Evolutionary conservation across 1,284 basidiomycete genomes (phyloP), one percentile per base, ranked within the genome.

Genomic region (Cutaneotrichosporon cyanovorans): DNA sequence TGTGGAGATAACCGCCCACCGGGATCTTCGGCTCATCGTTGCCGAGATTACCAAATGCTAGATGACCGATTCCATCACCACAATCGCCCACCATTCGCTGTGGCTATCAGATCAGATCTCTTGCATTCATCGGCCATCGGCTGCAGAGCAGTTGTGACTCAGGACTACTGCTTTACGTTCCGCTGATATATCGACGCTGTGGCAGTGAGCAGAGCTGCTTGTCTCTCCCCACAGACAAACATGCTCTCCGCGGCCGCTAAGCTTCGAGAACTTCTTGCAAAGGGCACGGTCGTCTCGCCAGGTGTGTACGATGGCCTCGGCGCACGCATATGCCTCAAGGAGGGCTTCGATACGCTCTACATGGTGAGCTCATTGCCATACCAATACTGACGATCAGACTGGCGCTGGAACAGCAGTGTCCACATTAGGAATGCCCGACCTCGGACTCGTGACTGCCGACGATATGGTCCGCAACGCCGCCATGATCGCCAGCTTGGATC

Each of bases 301-400:
- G 85, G 85, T 45, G 84, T 87, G 36, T 87, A 83, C 58, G 85
- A 87, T 54, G 84, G 85, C 42, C 85, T 87, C 65, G 83, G 81
- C 56, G 84, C 85, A 5, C 77, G 85, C 20, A 82, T 83, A 54
- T 84, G 84, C 7, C 71, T 87, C 11, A 82, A 85, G 66, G 80
- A 83, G 36, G 85, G 84, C 37, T 85, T 86, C 61, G 75, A 78
- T 23, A 85, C 83, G 2, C 36, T 50, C 8, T 50, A 50, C 55
- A 55, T 55, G 49, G 50, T 52, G 28, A 31, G 46, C 35, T 85
- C 25, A 28, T 4, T 8, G 22, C 84, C 7, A 12, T 12, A 12
- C 25, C 8, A 7, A 28, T 28, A 72, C 73, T 76, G 32, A 34
- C 57, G 40, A 28, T 4, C 23, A 31, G 23, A 39, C 56, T 6